These are phyloP conservation scores for Solanum verrucosum DNA, from an alignment of 257 asterid genomes.

Conservation along the genomic window DNA sequence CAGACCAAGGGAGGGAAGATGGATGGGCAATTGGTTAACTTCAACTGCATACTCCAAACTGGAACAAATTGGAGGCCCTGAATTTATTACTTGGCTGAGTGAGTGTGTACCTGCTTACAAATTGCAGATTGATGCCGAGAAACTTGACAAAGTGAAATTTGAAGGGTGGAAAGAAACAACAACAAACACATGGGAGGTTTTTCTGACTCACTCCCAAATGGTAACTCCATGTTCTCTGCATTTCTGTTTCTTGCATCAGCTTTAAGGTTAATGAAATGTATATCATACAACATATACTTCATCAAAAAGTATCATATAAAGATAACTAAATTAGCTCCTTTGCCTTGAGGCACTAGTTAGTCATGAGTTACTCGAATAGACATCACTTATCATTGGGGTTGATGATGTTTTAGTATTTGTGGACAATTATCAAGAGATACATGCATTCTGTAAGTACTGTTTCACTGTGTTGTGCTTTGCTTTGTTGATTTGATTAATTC, in stretches of 20 bases:
- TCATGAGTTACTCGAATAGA: not conserved
- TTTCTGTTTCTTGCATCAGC: not conserved
- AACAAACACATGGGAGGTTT: conserved; percentile 46
- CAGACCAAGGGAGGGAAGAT: conserved; percentile 23
- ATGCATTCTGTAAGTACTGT: not conserved
- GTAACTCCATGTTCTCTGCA: conserved; percentile 27
- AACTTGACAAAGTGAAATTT: conserved; percentile 39
- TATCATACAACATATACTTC: not conserved
- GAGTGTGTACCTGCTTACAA: conserved; percentile 59
- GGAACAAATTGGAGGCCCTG: conserved; percentile 75
- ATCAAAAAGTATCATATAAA: not conserved
- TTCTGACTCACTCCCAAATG: conserved; percentile 82
- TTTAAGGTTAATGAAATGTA: not conserved
- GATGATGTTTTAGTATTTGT: not conserved
- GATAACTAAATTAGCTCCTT: not conserved
- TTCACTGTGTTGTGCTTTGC: not conserved
- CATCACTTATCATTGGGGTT: not conserved
- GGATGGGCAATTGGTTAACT: conserved; percentile 46
- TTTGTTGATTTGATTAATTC: not conserved
- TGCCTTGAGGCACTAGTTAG: not conserved
- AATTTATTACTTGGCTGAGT: conserved; percentile 70
- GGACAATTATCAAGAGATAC: not conserved
- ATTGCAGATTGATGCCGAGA: conserved; percentile 54
- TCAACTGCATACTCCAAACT: conserved; percentile 41
- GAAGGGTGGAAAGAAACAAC: conserved; percentile 56